Evolutionary conservation across 345 rosid genomes (phyloP).

Genomic region (Hibiscus trionum): DNA sequence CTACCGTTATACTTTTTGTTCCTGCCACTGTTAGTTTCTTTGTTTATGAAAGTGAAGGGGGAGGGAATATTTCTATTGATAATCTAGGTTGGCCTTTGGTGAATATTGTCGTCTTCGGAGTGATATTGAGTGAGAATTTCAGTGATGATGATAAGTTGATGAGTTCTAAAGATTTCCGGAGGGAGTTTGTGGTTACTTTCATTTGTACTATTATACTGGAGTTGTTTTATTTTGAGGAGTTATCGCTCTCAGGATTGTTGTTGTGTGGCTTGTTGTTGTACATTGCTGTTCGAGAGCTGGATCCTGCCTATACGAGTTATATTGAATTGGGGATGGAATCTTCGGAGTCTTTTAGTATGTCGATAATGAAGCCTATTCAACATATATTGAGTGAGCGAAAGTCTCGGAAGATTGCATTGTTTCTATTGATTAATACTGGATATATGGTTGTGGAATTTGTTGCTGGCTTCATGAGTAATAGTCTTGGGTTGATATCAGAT

Average conservation of each 20-base stretch:
- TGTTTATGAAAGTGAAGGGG: constrained; percentile 36
- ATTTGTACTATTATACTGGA: constrained; percentile 69
- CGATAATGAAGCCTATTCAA: constrained; percentile 64
- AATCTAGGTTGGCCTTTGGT: constrained; percentile 84
- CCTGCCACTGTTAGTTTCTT: constrained; percentile 66
- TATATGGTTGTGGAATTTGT: constrained; percentile 94
- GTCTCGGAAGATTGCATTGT: constrained; percentile 87
- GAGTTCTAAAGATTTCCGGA: constrained; percentile 52
- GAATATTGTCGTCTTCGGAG: constrained; percentile 85
- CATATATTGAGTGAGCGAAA: constrained; percentile 92
- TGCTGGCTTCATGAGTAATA: constrained; percentile 93
- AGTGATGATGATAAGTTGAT: constrained; percentile 56
- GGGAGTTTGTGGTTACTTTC: constrained; percentile 65
- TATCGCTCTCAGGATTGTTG: constrained; percentile 77
- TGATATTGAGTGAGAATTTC: constrained; percentile 69
- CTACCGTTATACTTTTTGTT: constrained; percentile 55
- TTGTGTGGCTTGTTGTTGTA: constrained; percentile 66
- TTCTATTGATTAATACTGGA: constrained; percentile 75
- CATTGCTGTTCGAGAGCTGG: constrained; percentile 63
- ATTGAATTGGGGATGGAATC: constrained; percentile 57
- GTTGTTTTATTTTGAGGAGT: constrained; percentile 71
- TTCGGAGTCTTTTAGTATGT: constrained; percentile 43
- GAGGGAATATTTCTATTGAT: constrained; percentile 37
- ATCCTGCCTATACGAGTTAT: constrained; percentile 38
- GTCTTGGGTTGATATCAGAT: constrained; percentile 93